Evolutionary conservation across 78 protist genomes (phyloP), one percentile per base, ranked within the genome.

Genomic region (Dictyostelium intermedium): DNA sequence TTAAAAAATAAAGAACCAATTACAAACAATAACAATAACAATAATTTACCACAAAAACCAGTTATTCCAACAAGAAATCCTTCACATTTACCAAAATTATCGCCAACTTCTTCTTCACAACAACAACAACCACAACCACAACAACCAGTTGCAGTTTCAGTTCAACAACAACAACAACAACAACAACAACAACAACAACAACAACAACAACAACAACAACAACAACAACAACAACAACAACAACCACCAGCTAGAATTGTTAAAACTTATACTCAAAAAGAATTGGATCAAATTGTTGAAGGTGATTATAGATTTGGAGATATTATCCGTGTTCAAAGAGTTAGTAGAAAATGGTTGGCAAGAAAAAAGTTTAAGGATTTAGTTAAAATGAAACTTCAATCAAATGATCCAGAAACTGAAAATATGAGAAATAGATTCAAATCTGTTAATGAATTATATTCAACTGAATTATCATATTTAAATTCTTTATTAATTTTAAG

Each of bases 391-490:
- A 80, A 78, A 60, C 37, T 89, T 5, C 34, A 30, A 5, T 18
- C 93, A n/a, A 80, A 23, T 41, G 93, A 89, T 69, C 93, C 85
- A 9, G 93, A 89, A 69, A 89, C 93, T 47, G 93, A 89, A 69
- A 69, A 39, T 35, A 35, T 30, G 47, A 89, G 53, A 53, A 89
- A 89, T n/a, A 56, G 93, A 47, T 89, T 23, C 39, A 78, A 80
- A 32, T 43, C 86, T 16, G 93, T 89, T 18, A 80, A 78, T 45
- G 93, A 89, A 47, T 50, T 89, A 8, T 89, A 89, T 56, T n/a
- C 85, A 10, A 89, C 93, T 47, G 93, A 89, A 47, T 41, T 89
- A 5, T 80, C 93, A 5, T 89, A 89, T 69, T 69, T 80, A 80
- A 89, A 89, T 32, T 89, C 93, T 30, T 89, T 89, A 70, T 69